Percentiles rank a stretch among this genome's conserved stretches.
These are phyloP conservation scores for Achlya hypogyna DNA, from an alignment of 352 stramenopile species.

Conservation along the genomic window DNA sequence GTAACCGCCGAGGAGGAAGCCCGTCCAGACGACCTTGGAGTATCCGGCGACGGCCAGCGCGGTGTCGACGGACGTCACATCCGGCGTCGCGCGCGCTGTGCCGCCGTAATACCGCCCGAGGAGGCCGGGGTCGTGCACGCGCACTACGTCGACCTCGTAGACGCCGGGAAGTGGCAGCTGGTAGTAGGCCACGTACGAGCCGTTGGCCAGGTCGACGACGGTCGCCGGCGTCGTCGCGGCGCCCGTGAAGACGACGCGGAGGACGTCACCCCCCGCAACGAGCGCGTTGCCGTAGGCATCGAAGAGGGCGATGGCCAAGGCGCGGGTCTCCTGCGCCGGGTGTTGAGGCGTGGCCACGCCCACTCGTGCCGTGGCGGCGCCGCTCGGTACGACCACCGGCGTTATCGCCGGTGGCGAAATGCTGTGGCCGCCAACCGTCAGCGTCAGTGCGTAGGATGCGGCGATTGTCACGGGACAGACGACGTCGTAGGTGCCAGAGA, in stretches of 20 bases:
- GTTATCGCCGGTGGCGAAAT: constrained; percentile 24
- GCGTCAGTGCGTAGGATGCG: constrained; percentile 20
- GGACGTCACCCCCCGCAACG: constrained; percentile 28
- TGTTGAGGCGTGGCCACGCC: constrained; percentile 22
- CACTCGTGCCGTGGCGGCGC: constrained; percentile 27
- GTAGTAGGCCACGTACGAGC: constrained; percentile 38
- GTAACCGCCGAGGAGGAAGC: constrained; percentile 12
- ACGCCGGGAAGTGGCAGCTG: constrained; percentile 23
- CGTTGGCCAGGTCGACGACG: constrained; percentile 31
- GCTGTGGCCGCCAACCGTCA: constrained; percentile 9
- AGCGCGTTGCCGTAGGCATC: constrained; percentile 40
- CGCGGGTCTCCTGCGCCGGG: constrained; percentile 22
- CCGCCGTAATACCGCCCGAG: constrained; percentile 31
- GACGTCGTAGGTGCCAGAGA: no score
- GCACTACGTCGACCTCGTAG: constrained; percentile 38
- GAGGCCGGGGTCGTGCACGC: constrained; percentile 22
- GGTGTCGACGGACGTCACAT: neutral
- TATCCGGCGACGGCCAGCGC: neutral
- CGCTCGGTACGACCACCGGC: constrained; percentile 25
- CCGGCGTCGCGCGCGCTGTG: neutral
- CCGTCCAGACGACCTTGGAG: constrained; percentile 17
- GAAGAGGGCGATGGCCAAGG: constrained; percentile 24
- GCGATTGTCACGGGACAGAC: neutral
- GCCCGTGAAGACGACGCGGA: constrained; percentile 31
- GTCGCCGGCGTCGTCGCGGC: constrained; percentile 25